Conservation (phyloP, 2,329 filamentous ascomycete genomes). For the Fusarium compactum region DNA sequence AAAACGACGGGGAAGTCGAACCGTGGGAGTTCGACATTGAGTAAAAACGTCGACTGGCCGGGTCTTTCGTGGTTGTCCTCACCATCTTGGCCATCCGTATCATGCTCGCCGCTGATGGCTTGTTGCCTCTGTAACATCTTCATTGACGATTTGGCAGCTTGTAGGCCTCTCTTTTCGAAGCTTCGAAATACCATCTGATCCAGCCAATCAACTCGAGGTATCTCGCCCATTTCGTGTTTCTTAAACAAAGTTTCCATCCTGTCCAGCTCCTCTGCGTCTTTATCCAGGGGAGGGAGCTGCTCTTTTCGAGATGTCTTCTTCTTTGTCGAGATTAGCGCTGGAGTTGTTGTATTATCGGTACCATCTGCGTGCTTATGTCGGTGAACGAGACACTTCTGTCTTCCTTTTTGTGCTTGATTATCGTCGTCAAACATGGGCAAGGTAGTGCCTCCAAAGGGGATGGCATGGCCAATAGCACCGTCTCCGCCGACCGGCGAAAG, state of each 20-base stretch:
- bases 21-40: slow-evolving; percentile 91
- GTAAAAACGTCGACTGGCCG: slow-evolving; percentile 73
- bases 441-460: slow-evolving; percentile 95
- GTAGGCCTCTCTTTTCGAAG: slow-evolving; percentile 80
- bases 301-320: slow-evolving; percentile 64
- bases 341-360: slow-evolving; percentile 82
- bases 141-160: slow-evolving; percentile 72
- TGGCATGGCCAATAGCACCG: slow-evolving; percentile 78
- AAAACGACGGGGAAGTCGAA: slow-evolving; percentile 98
- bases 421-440: slow-evolving; percentile 92
- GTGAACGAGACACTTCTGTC: slow-evolving; percentile 91
- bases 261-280: slow-evolving; percentile 86
- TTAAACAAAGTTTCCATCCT: slow-evolving; percentile 91
- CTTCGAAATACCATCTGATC: slow-evolving; percentile 94
- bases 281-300: slow-evolving; percentile 67
- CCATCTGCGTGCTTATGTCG: slow-evolving; percentile 87
- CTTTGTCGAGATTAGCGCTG: slow-evolving; percentile 70
- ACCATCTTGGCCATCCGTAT: slow-evolving; percentile 46
- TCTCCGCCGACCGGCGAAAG: slow-evolving; percentile 82
- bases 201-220: slow-evolving; percentile 92
- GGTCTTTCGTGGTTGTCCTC: slow-evolving; percentile 60
- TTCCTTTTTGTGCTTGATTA: slow-evolving; percentile 89
- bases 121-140: slow-evolving; percentile 67
- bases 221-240: slow-evolving; percentile 98
- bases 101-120: slow-evolving; percentile 55